Base-by-base conservation (phyloP, 257 asterid species). In the Craterostigma plantagineum region DNA sequence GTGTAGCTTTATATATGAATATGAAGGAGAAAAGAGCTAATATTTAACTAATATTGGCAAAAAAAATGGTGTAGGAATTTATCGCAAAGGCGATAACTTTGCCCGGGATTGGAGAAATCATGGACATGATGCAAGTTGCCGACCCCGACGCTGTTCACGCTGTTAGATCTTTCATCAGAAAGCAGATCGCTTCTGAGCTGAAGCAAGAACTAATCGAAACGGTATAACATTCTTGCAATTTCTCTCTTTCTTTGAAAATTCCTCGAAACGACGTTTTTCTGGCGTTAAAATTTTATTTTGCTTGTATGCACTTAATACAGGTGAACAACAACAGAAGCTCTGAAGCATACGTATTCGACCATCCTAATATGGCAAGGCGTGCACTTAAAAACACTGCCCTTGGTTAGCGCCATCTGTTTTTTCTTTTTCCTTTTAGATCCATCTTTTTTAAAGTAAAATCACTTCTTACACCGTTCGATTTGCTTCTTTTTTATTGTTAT, bases 121-220 rank as follows among this genome's bases (percentile, higher is more conserved):
- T 77, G 94, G 94, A 81, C 72, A 50, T 77, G 76, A 62, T 81
- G 92, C 72, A 68, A 56, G 71, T 74, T 54, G 94, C 94, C 14
- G 94, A 81, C 56, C 94, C 94, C 4, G 94, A 81, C 63, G 94
- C 94, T 34, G 92, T 81, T 67, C 79, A 77, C 54, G 77, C 86
- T 4, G 94, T 77, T 44, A 65, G 91, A 43, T 55, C 57, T 36
- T 81, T 74, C 60, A 62, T 81, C 57, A 64, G 76, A 55, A 71
- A 74, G 72, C 80, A 74, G 65, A 69, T 81, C 58, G 94, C 87
- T 56, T 71, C 75, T 16, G 76, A 67, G 55, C 55, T 81, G 50
- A 77, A 71, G 60, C 57, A 67, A 16, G 92, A 77, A 50, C 39
- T 77, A 7, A 53, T 81, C 50, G 46, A 49, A 46, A 67, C 92